Evolutionary conservation across 805 yeast genomes (phyloP).

Genomic region (Saccharomycopsis sp.): DNA sequence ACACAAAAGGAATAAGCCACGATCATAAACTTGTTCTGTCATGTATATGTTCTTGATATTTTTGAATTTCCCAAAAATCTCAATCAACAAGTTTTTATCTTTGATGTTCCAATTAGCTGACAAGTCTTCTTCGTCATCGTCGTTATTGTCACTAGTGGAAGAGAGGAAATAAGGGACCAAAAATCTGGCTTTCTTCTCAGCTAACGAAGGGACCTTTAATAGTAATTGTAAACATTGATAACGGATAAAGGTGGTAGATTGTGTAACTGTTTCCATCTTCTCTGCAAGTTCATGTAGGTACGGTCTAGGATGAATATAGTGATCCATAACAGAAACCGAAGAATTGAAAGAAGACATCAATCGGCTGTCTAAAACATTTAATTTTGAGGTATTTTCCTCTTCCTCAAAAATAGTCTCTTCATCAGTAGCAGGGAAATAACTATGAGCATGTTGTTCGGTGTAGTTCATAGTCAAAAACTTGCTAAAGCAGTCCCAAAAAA

Average conservation of each 20-base stretch:
- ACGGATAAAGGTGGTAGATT: conserved; percentile 42
- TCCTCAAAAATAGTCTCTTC: conserved; percentile 11
- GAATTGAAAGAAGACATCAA: conserved; percentile 35
- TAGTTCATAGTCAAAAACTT: conserved; percentile 34
- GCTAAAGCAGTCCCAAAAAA: conserved; percentile 45
- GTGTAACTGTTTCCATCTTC: conserved; percentile 31
- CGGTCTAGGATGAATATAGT: conserved; percentile 30
- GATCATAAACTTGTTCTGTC: conserved; percentile 45
- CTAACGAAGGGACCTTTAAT: conserved; percentile 51
- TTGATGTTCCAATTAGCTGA: conserved; percentile 36
- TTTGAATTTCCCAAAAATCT: conserved; percentile 57
- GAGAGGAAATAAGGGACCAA: conserved; percentile 54
- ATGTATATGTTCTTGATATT: conserved; percentile 50
- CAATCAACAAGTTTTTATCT: conserved; percentile 54
- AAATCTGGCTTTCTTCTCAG: conserved; percentile 53
- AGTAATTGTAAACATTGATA: conserved; percentile 53
- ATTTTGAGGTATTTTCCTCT: conserved; percentile 21
- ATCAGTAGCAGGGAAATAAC: conserved; percentile 19
- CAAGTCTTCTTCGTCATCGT: conserved; percentile 14
- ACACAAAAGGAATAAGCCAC: conserved; percentile 51
- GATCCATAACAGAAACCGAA: conserved; percentile 26
- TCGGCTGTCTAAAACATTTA: conserved; percentile 32
- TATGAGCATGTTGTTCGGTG: conserved; percentile 9
- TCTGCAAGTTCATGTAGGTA: conserved; percentile 36
- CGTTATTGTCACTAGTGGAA: conserved; percentile 21